Conservation (phyloP, 768 basidiomycete genomes). For the Cyathus striatus region DNA sequence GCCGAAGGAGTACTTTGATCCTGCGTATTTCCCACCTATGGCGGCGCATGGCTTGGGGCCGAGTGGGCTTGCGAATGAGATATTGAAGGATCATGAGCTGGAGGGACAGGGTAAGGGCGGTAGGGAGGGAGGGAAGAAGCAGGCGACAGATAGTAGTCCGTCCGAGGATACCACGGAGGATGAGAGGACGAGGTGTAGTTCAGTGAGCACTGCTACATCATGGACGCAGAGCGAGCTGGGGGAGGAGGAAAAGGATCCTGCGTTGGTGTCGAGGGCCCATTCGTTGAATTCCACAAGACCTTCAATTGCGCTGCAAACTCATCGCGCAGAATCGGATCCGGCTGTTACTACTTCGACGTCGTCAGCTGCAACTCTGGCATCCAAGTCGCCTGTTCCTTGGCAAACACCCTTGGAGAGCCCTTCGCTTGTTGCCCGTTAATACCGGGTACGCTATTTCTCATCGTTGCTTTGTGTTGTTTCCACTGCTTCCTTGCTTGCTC, state of each 20-base stretch:
- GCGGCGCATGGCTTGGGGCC: conserved; percentile 7
- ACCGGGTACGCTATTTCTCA: too few species aligned
- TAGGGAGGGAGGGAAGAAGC: conserved; percentile 1
- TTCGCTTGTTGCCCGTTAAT: too few species aligned
- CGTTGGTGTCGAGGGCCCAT: neutral
- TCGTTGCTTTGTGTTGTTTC: too few species aligned
- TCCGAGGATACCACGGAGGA: neutral
- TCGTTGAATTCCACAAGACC: neutral
- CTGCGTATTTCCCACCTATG: conserved; percentile 31
- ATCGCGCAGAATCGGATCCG: neutral
- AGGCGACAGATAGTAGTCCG: neutral
- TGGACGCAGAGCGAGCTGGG: neutral
- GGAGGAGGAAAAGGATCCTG: neutral
- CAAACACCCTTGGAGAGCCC: neutral
- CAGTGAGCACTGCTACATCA: neutral
- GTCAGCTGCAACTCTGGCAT: neutral
- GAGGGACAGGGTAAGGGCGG: neutral
- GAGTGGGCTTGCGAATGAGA: conserved; percentile 27
- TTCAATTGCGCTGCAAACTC: neutral
- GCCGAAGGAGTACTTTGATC: conserved; percentile 40
- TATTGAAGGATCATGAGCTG: conserved; percentile 21
- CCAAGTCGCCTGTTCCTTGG: neutral
- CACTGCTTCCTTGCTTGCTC: too few species aligned
- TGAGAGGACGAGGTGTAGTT: neutral
- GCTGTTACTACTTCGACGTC: neutral